These are phyloP conservation scores for Ilyonectria destructans DNA, from an alignment of 2,329 filamentous ascomycete species.

Conservation along the genomic window DNA sequence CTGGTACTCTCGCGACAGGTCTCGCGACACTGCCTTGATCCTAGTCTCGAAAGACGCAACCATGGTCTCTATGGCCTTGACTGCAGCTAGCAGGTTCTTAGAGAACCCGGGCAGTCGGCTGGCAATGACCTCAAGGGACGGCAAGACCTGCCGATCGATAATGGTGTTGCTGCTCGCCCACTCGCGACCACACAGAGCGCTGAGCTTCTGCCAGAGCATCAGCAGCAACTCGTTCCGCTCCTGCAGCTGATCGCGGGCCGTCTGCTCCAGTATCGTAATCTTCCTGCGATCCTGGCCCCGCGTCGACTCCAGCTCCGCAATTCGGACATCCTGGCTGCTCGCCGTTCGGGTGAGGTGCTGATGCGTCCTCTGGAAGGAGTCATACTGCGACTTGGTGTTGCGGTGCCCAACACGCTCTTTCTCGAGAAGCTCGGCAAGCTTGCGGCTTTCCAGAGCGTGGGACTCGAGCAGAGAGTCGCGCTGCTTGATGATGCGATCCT, in stretches of 20 bases:
- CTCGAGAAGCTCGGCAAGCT: slow-evolving; percentile 89
- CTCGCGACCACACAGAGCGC: slow-evolving; percentile 88
- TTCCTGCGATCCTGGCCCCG: slow-evolving; percentile 85
- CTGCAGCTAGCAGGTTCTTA: slow-evolving; percentile 88
- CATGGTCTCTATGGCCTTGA: slow-evolving; percentile 89
- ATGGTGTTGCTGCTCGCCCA: slow-evolving; percentile 93
- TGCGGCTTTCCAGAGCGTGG: slow-evolving; percentile 88
- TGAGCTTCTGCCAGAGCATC: slow-evolving; percentile 91
- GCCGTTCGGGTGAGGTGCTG: slow-evolving; percentile 90
- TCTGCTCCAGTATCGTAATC: slow-evolving; percentile 82
- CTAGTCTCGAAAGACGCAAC: slow-evolving; percentile 84
- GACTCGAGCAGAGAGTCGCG: slow-evolving; percentile 91
- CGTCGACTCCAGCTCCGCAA: slow-evolving; percentile 88
- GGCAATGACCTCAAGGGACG: slow-evolving; percentile 87
- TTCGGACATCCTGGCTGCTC: slow-evolving; percentile 86
- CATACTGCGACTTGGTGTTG: slow-evolving; percentile 89
- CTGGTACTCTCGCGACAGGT: slow-evolving; percentile 93
- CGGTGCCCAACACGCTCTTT: slow-evolving; percentile 90
- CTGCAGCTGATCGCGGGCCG: slow-evolving; percentile 87
- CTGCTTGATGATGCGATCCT: slow-evolving; percentile 90
- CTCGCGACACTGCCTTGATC: slow-evolving; percentile 88
- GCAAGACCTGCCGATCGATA: slow-evolving; percentile 87
- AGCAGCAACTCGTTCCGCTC: slow-evolving; percentile 93
- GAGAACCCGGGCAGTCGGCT: slow-evolving; percentile 91
- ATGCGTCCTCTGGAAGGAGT: slow-evolving; percentile 89